Percentiles rank a stretch among this genome's conserved stretches.
phyloP scores from a whole-genome alignment of 176 grass and related monocot species.

The Sorghum bicolor region DNA sequence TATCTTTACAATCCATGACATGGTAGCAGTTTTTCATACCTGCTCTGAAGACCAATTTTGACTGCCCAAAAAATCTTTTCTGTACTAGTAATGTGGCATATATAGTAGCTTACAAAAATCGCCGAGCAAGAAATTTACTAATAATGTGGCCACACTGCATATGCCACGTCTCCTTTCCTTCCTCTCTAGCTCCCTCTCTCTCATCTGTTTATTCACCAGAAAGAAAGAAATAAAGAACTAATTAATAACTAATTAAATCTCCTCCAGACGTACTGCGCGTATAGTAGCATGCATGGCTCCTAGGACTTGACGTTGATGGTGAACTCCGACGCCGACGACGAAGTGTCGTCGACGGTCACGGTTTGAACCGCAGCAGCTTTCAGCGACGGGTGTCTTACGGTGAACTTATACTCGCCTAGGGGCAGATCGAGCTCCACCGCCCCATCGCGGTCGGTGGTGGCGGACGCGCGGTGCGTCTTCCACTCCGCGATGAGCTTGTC shows the following conservation, averaged over 20 bases:
- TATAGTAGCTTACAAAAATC: too few species aligned
- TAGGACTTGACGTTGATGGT: background rate
- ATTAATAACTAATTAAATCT: background rate
- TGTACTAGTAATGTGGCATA: too few species aligned
- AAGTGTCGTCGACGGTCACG: constrained; percentile 20
- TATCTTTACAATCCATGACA: too few species aligned
- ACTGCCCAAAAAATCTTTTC: too few species aligned
- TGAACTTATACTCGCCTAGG: constrained; percentile 58
- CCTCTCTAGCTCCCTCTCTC: background rate
- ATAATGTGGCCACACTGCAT: too few species aligned
- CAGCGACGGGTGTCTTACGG: constrained; percentile 40
- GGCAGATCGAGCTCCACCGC: constrained; percentile 37
- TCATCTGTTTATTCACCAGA: background rate
- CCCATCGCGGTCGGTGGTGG: constrained; percentile 37
- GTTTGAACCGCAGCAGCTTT: background rate
- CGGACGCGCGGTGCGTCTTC: constrained; percentile 29
- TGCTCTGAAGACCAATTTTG: too few species aligned
- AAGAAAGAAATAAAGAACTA: background rate
- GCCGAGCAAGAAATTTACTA: too few species aligned
- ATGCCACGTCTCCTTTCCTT: background rate
- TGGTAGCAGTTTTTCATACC: too few species aligned
- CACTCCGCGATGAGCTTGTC: constrained; percentile 78
- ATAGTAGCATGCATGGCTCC: background rate
- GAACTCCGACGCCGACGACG: constrained; percentile 10
- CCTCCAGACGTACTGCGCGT: background rate